Evolutionary conservation across 208 protist species (phyloP).

Genomic region (Leishmania amazonensis): DNA sequence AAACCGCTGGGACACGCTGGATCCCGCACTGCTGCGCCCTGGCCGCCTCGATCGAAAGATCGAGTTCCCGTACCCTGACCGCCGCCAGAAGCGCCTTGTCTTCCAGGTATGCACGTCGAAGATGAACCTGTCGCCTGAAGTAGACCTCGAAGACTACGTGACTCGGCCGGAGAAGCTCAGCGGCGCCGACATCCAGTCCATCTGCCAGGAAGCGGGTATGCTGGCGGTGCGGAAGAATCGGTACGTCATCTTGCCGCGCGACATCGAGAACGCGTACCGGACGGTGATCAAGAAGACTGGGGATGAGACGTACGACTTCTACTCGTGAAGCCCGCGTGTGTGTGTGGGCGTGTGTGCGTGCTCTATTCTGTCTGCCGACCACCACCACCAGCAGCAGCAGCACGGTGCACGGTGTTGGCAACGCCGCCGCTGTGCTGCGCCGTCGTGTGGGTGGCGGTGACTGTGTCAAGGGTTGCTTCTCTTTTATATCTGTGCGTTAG

Average conservation of each 20-base stretch:
- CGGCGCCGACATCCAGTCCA: constrained; percentile 98
- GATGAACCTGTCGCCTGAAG: constrained; percentile 98
- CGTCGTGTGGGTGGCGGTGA: too few species aligned
- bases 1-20: constrained; percentile 99
- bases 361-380: not conserved
- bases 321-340: constrained; percentile 45
- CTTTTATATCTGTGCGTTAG: too few species aligned
- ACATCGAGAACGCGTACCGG: constrained; percentile 99
- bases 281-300: constrained; percentile 87
- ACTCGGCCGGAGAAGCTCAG: constrained; percentile 98
- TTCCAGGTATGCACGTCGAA: constrained; percentile 99
- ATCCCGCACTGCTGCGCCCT: constrained; percentile 99
- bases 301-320: constrained; percentile 87
- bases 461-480: too few species aligned
- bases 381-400: too few species aligned
- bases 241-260: constrained; percentile 99
- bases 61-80: constrained; percentile 98
- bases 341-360: not conserved
- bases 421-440: too few species aligned
- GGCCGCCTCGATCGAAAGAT: constrained; percentile 98
- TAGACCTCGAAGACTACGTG: constrained; percentile 98
- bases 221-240: constrained; percentile 99
- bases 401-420: too few species aligned
- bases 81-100: constrained; percentile 99
- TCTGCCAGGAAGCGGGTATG: constrained; percentile 99